These are phyloP conservation scores for Arctium lappa DNA, from an alignment of 129 eudicot genomes.

Conservation along the genomic window DNA sequence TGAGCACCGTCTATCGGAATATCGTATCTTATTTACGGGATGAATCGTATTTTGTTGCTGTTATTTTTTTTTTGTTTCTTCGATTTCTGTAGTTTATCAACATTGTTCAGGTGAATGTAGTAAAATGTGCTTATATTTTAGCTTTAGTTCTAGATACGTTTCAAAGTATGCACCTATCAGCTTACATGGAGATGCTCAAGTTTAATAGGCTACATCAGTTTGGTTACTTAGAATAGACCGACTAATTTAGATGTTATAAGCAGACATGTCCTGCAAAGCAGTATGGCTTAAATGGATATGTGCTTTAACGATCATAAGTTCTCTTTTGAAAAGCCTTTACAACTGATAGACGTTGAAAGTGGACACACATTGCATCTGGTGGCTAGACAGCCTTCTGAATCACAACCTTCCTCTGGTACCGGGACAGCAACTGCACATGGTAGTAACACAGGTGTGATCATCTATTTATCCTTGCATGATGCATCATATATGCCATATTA, in stretches of 20 bases:
- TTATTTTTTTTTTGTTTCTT: background rate
- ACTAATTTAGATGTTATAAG: background rate
- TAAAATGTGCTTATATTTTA: background rate
- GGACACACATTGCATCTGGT: conserved; percentile 92
- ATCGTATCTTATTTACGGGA: conserved; percentile 66
- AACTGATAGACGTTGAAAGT: conserved; percentile 62
- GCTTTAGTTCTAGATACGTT: background rate
- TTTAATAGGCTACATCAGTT: background rate
- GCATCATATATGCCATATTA: background rate
- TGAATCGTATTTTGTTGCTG: background rate
- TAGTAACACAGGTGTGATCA: conserved; percentile 45
- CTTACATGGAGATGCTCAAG: background rate
- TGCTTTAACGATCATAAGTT: background rate
- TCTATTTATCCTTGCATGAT: background rate
- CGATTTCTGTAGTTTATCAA: background rate
- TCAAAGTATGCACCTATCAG: background rate
- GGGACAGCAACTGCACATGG: conserved; percentile 39
- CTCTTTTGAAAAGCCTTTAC: conserved; percentile 35
- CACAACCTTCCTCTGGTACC: conserved; percentile 57
- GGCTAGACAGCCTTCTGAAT: conserved; percentile 74
- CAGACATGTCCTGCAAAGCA: background rate
- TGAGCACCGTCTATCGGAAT: conserved; percentile 75
- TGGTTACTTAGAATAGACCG: background rate
- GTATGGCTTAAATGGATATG: background rate
- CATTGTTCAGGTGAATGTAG: background rate